Base-by-base conservation (phyloP, 1,139 yeast species). In the Debaryomycetaceae sp. region DNA sequence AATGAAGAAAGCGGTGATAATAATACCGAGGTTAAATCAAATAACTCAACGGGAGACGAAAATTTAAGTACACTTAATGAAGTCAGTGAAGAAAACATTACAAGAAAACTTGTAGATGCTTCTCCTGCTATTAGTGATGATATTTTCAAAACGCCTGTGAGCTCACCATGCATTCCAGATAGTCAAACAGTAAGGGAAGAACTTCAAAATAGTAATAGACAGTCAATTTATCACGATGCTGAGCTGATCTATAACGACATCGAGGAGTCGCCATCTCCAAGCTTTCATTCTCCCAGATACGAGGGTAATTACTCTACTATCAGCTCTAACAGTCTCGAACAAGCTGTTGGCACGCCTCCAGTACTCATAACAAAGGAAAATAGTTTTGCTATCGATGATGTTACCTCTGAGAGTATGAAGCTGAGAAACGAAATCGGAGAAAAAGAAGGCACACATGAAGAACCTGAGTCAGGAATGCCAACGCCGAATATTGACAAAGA, bases 1-100 rank as follows among this genome's bases (percentile, higher is more conserved):
- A 43, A 52, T 1, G 52, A 45, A 29, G 57, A 53, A 22, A 36
- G 11, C 36, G 4, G 11, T 37, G 39, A 41, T 14, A 33, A 14
- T 24, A 22, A n/a, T 8, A 9, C 29, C 13, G 39, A 37, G 13
- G 17, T 27, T 22, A 39, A 42, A 13, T 31, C 42, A n/a, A 29
- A 29, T 14, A 24, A 43, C 8, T 40, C 38, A 7, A 31, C 13
- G 17, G 31, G 24, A 6, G 27, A 29, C 14, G 42, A 40, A 8
- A 43, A 40, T 22, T 27, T 40, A 13, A 31, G 40, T 11, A 43
- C 41, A 11, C 31, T 38, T 2, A 41, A 44, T 33, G 44, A 38
- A 24, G 20, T 24, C n/a, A 35, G 37, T 11, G 44, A 38, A 23
- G 44, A 41, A 4, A 38, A 24, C 20, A 37, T 23, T 13, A 6